Evolutionary conservation across 306 rosid genomes (phyloP).

Genomic region (Heteromeles arbutifolia): DNA sequence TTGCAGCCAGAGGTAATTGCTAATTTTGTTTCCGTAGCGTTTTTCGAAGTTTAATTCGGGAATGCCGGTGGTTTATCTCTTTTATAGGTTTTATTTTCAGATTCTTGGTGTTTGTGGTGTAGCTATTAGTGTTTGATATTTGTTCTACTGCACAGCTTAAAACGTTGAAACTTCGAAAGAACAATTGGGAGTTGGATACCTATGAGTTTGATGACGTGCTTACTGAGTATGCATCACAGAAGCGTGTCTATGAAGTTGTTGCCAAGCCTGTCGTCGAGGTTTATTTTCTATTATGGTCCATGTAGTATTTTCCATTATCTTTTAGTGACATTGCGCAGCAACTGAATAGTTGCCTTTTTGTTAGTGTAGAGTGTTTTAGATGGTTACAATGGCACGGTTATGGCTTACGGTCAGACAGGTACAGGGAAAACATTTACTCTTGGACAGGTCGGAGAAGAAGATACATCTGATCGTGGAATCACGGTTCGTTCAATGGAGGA

Average conservation of each 20-base stretch:
- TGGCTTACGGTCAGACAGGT: slow-evolving; percentile 99
- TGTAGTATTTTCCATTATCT: background rate
- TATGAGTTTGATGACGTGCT: slow-evolving; percentile 91
- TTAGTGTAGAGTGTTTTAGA: slow-evolving; percentile 79
- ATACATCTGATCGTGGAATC: slow-evolving; percentile 80
- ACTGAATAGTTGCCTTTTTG: background rate
- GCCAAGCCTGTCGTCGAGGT: slow-evolving; percentile 99
- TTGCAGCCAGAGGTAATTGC: slow-evolving; percentile 75
- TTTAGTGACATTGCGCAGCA: background rate
- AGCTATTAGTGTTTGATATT: slow-evolving; percentile 11
- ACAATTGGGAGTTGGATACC: slow-evolving; percentile 93
- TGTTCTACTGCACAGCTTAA: slow-evolving; percentile 63
- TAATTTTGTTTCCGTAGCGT: slow-evolving; percentile 6
- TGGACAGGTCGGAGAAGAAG: slow-evolving; percentile 82
- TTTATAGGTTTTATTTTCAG: background rate
- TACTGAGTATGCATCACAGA: slow-evolving; percentile 86
- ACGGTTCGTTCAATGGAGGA: slow-evolving; percentile 99
- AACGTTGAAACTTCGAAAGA: slow-evolving; percentile 83
- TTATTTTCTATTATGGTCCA: slow-evolving; percentile 8
- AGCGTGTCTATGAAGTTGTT: slow-evolving; percentile 96
- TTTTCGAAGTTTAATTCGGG: slow-evolving; percentile 1
- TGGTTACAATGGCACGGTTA: slow-evolving; percentile 97
- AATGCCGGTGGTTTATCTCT: background rate
- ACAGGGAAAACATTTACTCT: slow-evolving; percentile 96
- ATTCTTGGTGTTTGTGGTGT: background rate